These are phyloP conservation scores for Mallotus japonicus DNA, from an alignment of 441 rosid genomes.

Conservation along the genomic window DNA sequence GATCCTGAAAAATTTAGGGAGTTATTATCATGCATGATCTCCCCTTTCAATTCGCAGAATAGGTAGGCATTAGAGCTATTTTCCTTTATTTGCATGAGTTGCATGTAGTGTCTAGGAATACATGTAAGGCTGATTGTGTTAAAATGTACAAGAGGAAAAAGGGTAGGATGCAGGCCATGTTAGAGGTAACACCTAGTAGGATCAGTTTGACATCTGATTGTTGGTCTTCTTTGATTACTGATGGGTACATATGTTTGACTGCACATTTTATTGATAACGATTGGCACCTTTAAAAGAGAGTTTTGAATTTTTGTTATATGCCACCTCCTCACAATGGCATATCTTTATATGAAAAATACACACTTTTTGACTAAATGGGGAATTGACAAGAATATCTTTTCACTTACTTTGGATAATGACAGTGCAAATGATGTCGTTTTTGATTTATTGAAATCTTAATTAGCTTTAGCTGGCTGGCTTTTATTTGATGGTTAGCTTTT, in stretches of 20 bases:
- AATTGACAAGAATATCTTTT: background rate
- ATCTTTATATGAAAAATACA: background rate
- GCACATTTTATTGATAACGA: background rate
- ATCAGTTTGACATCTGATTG: background rate
- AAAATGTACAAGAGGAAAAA: background rate
- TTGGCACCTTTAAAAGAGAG: background rate
- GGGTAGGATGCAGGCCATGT: background rate
- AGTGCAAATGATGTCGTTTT: too few species aligned
- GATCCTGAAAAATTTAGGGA: background rate
- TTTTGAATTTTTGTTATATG: background rate
- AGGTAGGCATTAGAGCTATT: background rate
- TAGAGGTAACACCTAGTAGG: background rate
- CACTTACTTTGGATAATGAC: background rate
- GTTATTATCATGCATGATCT: background rate
- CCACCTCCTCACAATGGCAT: background rate
- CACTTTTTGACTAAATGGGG: background rate
- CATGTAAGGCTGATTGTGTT: background rate
- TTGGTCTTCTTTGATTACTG: background rate
- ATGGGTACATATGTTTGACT: background rate
- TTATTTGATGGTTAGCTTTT: too few species aligned
- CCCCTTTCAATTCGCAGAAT: background rate
- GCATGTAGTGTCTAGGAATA: background rate
- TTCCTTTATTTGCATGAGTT: background rate
- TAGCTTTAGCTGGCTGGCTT: too few species aligned
- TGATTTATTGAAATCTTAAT: too few species aligned